Percentiles rank a stretch among this genome's conserved stretches.
These are phyloP conservation scores for Candida railenensis DNA, from an alignment of 805 yeast species.

Conservation along the genomic window DNA sequence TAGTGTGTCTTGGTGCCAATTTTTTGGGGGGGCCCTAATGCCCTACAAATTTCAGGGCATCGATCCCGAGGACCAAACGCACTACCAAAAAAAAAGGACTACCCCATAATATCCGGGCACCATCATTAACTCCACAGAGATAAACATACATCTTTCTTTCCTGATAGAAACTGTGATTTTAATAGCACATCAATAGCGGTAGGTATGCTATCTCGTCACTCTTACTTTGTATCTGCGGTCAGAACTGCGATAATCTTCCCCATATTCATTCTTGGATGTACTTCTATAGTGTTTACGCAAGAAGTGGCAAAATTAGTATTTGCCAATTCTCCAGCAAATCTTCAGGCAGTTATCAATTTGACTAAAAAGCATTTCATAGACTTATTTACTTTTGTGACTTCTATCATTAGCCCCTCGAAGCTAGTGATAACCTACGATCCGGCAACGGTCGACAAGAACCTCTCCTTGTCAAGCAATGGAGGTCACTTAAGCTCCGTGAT, in stretches of 20 bases:
- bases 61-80: too few species aligned
- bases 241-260: constrained; percentile 21
- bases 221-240: constrained; percentile 13
- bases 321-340: constrained; percentile 24
- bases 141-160: too few species aligned
- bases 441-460: constrained; percentile 31
- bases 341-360: constrained; percentile 44
- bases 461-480: constrained; percentile 15
- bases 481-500: constrained; percentile 27
- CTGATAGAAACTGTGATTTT: too few species aligned
- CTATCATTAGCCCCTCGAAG: constrained; percentile 51
- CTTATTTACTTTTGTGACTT: constrained; percentile 50
- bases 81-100: too few species aligned
- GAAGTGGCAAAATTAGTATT: constrained; percentile 30
- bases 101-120: too few species aligned
- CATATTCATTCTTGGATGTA: constrained; percentile 22
- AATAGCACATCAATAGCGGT: background rate
- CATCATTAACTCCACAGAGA: too few species aligned
- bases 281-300: constrained; percentile 51
- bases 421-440: constrained; percentile 51
- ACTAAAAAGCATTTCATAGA: constrained; percentile 62
- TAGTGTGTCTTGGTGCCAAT: too few species aligned
- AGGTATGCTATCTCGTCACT: constrained; percentile 4
- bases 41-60: too few species aligned
- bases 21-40: too few species aligned